Conservation (phyloP, 1,139 yeast species). For the Spathaspora sp. region DNA sequence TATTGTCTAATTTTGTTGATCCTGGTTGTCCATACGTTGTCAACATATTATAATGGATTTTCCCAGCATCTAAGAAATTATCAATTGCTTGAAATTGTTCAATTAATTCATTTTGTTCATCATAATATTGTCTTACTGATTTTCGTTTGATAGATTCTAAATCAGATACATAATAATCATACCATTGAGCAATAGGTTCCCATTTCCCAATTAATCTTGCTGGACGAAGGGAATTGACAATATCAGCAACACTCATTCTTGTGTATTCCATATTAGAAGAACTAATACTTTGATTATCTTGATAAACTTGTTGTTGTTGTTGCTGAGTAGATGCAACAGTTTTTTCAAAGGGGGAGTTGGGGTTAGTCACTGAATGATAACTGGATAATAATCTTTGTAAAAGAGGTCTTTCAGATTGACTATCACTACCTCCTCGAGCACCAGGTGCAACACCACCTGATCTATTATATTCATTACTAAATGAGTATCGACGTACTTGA, state of each 20-base stretch:
- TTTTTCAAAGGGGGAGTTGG: constrained; percentile 21
- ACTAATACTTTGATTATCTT: constrained; percentile 16
- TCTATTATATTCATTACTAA: constrained; percentile 11
- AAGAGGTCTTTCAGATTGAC: constrained; percentile 20
- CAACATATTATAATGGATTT: constrained; percentile 61
- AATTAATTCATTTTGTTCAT: constrained; percentile 58
- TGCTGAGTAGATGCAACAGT: constrained; percentile 8
- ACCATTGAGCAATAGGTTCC: constrained; percentile 51
- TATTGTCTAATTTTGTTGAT: constrained; percentile 18
- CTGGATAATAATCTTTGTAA: constrained; percentile 29
- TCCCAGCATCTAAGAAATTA: constrained; percentile 66
- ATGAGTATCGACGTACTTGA: constrained; percentile 11
- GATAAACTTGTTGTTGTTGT: constrained; percentile 7
- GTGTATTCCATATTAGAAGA: constrained; percentile 25
- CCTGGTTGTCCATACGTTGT: constrained; percentile 48
- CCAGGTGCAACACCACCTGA: not conserved
- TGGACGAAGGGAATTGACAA: constrained; percentile 37
- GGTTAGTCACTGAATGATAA: constrained; percentile 34
- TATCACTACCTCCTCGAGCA: not conserved
- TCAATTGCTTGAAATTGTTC: constrained; percentile 62
- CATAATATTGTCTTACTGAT: constrained; percentile 36
- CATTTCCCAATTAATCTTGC: constrained; percentile 56
- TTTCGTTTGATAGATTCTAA: constrained; percentile 21
- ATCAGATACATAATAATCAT: constrained; percentile 24
- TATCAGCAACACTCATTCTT: constrained; percentile 20